These are phyloP conservation scores for Pseudevernia furfuracea DNA, from an alignment of 495 filamentous ascomycete genomes.

Conservation along the genomic window DNA sequence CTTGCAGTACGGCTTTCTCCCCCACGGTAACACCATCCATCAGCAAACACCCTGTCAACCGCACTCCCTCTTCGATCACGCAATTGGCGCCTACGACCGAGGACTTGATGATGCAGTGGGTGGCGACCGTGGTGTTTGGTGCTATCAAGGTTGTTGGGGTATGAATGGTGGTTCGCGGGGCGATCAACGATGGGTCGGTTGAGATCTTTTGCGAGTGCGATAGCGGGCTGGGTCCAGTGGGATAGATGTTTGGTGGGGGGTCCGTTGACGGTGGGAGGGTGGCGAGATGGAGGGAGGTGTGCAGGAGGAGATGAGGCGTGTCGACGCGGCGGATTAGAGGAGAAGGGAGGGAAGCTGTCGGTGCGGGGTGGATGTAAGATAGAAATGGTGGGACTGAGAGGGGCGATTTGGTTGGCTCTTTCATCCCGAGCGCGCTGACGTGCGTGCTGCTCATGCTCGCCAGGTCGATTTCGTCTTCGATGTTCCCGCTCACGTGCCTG, in stretches of 20 bases:
- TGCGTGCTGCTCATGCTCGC: constrained; percentile 52
- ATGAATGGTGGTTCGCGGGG: constrained; percentile 67
- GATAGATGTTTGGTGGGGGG: constrained; percentile 46
- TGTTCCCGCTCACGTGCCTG: constrained; percentile 34
- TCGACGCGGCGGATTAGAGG: constrained; percentile 81
- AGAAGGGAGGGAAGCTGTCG: constrained; percentile 27
- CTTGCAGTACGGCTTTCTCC: constrained; percentile 65
- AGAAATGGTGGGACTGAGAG: constrained; percentile 60
- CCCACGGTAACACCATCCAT: constrained; percentile 87
- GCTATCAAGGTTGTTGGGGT: constrained; percentile 69
- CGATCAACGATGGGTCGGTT: constrained; percentile 59
- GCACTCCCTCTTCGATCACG: constrained; percentile 71
- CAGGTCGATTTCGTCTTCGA: constrained; percentile 58
- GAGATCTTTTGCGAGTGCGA: constrained; percentile 73
- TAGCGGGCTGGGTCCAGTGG: constrained; percentile 49
- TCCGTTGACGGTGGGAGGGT: constrained; percentile 63
- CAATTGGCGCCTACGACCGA: constrained; percentile 79
- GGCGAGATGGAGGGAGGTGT: constrained; percentile 76
- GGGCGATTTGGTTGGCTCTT: constrained; percentile 10
- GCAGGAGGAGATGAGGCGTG: constrained; percentile 69
- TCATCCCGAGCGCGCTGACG: constrained; percentile 25
- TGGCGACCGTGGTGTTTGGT: constrained; percentile 76
- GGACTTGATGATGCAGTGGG: constrained; percentile 80
- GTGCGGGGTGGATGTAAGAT: constrained; percentile 63
- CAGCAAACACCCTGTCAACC: constrained; percentile 70